phyloP scores from a whole-genome alignment of 768 basidiomycete genomes.

The Psilocybe subaeruginosa region DNA sequence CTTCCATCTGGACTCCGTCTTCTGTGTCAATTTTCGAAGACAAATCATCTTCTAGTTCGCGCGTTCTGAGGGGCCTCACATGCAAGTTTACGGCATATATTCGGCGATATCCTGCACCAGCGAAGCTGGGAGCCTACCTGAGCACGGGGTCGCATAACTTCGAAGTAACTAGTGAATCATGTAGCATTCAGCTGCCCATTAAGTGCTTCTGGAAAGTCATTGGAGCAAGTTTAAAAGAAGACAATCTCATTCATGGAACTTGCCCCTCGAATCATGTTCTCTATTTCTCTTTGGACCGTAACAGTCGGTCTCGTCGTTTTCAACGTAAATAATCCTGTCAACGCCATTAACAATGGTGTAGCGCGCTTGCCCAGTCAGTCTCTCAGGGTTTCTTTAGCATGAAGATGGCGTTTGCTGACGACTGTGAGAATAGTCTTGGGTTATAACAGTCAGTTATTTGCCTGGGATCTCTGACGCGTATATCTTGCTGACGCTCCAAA shows the following conservation, averaged over 20 bases:
- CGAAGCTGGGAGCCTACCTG: neutral
- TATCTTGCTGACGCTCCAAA: neutral
- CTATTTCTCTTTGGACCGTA: conserved; percentile 23
- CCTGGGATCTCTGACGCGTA: neutral
- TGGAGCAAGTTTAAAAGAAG: neutral
- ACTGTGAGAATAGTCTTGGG: conserved; percentile 49
- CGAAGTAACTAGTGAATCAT: neutral
- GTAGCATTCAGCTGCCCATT: neutral
- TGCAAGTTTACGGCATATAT: neutral
- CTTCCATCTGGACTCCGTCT: neutral
- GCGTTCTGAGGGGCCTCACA: too few species aligned
- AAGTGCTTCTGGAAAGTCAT: neutral
- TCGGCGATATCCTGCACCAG: neutral
- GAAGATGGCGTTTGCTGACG: neutral
- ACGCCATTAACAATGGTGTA: conserved; percentile 34
- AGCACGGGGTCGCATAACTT: neutral
- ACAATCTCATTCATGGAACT: neutral
- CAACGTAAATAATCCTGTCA: conserved; percentile 16
- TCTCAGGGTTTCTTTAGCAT: neutral
- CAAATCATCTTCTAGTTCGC: neutral
- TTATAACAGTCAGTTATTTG: conserved; percentile 56
- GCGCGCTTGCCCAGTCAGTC: conserved; percentile 40
- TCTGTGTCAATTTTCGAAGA: neutral
- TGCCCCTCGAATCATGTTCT: conserved; percentile 19
- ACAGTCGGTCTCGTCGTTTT: conserved; percentile 21